Base-by-base conservation (phyloP, 176 grass and related monocot genomes). In the Guadua angustifolia region DNA sequence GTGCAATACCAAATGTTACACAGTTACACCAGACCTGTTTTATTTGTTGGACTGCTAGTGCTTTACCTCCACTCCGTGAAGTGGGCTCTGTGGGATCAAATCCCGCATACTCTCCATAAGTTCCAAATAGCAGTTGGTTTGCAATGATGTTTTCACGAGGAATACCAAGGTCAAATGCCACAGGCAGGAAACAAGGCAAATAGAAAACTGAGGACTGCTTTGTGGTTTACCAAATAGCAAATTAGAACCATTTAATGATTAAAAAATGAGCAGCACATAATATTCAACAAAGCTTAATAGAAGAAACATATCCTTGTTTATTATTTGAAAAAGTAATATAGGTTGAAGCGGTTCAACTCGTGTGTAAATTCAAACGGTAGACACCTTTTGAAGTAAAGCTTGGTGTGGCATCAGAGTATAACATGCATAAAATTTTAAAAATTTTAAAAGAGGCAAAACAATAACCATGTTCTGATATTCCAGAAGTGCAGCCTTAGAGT, bases 11-110 rank as follows among this genome's bases (percentile, higher is more conserved):
- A 19, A 63, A 91, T 35, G 39, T 22, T 50, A 57, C 7, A 58
- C 29, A 57, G 25, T 70, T 86, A 46, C 67, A 77, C 29, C 5
- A 78, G 25, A 95, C 93, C 88, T 95, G 81, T 92, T 89, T 91
- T 90, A 98, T 91, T 66, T 92, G 75, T 85, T 98, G 93, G 49
- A 98, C 93, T 83, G 95, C 91, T 84, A 59, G 40, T 66, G 95
- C 95, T 93, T 98, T 98, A 74, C 93, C 95, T 45, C 91, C 91
- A 83, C 95, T 95, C 70, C 79, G 66, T 16, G 95, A 98, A 81
- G 95, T 98, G 71, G 93, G 93, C 56, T 98, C 95, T 83, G 85
- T 66, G 14, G 77, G 57, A 79, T 98, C 95, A 93, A 98, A 98
- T 66, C 95, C 95, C 80, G 82, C 58, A 73, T 93, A 95, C 80